phyloP scores from a whole-genome alignment of 176 grass and related monocot genomes.

The Paspalum notatum region DNA sequence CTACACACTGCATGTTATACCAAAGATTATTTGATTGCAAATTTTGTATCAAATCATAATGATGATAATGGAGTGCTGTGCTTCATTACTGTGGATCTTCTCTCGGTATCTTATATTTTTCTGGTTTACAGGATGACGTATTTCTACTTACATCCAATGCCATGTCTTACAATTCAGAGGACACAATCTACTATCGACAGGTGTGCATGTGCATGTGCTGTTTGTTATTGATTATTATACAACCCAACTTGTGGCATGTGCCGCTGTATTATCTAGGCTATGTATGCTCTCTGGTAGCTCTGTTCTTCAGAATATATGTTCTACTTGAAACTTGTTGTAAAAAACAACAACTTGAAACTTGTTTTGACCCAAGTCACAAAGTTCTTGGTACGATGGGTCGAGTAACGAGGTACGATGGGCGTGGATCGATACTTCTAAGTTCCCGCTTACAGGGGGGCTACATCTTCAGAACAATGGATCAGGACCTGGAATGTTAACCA shows the following conservation, averaged over 20 bases:
- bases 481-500: no score
- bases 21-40: constrained; percentile 20
- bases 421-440: no score
- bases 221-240: constrained; percentile 21
- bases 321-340: background rate
- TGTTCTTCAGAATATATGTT: constrained; percentile 12
- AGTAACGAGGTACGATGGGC: no score
- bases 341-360: no score
- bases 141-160: constrained; percentile 81
- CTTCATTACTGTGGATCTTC: background rate
- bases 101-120: constrained; percentile 10
- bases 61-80: constrained; percentile 4
- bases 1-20: constrained; percentile 8
- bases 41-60: constrained; percentile 23
- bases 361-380: no score
- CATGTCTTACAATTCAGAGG: constrained; percentile 78
- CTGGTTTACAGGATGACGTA: constrained; percentile 62
- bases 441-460: no score
- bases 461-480: no score
- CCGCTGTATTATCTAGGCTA: constrained; percentile 19
- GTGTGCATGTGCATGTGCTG: constrained; percentile 33
- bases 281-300: constrained; percentile 4
- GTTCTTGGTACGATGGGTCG: no score
- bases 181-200: constrained; percentile 76
- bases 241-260: background rate